Conservation (phyloP, 2,329 filamentous ascomycete species). For the Fusarium penzigii region DNA sequence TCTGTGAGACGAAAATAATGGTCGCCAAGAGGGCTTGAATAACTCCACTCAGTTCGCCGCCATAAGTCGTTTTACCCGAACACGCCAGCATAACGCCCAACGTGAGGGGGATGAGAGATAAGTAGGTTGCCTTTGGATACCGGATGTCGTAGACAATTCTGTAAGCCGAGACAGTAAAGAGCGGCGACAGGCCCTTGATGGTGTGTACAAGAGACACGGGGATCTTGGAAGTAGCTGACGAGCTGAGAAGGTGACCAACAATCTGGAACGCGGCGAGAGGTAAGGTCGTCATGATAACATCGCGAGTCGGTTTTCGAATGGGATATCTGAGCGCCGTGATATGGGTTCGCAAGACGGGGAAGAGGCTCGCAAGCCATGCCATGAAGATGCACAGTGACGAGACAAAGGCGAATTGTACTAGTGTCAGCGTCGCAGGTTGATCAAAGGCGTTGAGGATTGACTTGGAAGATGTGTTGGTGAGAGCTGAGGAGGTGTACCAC, state of each 20-base stretch:
- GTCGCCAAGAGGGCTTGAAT: conserved; percentile 87
- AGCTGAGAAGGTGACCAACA: conserved; percentile 88
- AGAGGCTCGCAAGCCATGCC: conserved; percentile 71
- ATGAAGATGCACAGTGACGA: conserved; percentile 82
- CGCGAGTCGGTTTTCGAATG: conserved; percentile 76
- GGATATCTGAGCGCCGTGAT: conserved; percentile 82
- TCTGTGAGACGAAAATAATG: conserved; percentile 94
- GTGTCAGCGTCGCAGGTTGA: conserved; percentile 86
- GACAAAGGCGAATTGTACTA: conserved; percentile 93
- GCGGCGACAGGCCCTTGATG: conserved; percentile 93
- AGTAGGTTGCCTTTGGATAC: conserved; percentile 84
- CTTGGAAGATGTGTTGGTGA: conserved; percentile 98
- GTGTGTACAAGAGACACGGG: conserved; percentile 97
- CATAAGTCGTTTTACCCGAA: conserved; percentile 76
- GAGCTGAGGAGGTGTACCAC: conserved; percentile 94
- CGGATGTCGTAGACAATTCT: conserved; percentile 84
- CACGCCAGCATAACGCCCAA: conserved; percentile 95
- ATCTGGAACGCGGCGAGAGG: conserved; percentile 93
- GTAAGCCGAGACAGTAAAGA: conserved; percentile 95
- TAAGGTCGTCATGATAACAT: conserved; percentile 84
- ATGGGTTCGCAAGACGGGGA: conserved; percentile 68
- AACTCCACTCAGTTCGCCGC: conserved; percentile 87
- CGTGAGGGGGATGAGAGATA: conserved; percentile 88
- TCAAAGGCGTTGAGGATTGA: conserved; percentile 90
- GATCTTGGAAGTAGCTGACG: conserved; percentile 90